Percentiles rank a stretch among this genome's conserved stretches.
phyloP scores from a whole-genome alignment of 2,329 filamentous ascomycete species.

The Diaporthe ampelina region DNA sequence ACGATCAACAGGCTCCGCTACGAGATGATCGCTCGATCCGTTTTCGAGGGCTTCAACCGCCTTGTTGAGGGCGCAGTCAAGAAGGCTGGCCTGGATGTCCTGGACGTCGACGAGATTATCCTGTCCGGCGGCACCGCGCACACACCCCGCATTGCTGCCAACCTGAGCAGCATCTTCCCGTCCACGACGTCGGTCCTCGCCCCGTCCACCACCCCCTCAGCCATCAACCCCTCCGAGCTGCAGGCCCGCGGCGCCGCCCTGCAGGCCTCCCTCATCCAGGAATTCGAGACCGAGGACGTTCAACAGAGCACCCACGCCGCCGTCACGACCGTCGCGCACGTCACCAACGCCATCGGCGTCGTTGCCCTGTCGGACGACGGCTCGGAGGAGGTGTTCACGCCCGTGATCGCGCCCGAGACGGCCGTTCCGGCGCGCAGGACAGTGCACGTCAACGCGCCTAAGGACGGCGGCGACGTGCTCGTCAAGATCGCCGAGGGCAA shows the following conservation, averaged over 20 bases:
- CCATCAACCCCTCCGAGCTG: slow-evolving; percentile 95
- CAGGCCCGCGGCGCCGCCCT: slow-evolving; percentile 91
- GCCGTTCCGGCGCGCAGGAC: slow-evolving; percentile 90
- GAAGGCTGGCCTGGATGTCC: slow-evolving; percentile 91
- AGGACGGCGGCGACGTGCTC: slow-evolving; percentile 88
- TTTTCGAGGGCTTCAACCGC: slow-evolving; percentile 89
- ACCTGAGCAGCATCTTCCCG: slow-evolving; percentile 85
- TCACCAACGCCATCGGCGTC: slow-evolving; percentile 89
- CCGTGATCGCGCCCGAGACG: slow-evolving; percentile 87
- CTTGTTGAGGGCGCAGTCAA: slow-evolving; percentile 87
- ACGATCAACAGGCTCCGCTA: slow-evolving; percentile 95
- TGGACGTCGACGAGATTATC: slow-evolving; percentile 96
- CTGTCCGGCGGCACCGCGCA: slow-evolving; percentile 93
- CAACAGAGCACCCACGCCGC: slow-evolving; percentile 96
- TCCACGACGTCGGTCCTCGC: slow-evolving; percentile 83
- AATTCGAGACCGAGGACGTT: slow-evolving; percentile 94
- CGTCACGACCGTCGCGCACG: slow-evolving; percentile 93
- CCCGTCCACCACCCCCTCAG: slow-evolving; percentile 80
- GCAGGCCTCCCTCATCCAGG: slow-evolving; percentile 93
- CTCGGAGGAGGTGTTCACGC: slow-evolving; percentile 81
- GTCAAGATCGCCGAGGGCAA: slow-evolving; percentile 90
- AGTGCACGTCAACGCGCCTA: slow-evolving; percentile 81
- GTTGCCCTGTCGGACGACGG: slow-evolving; percentile 70
- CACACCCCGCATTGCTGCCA: slow-evolving; percentile 91
- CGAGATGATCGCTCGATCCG: slow-evolving; percentile 88